These are phyloP conservation scores for Cruciata laevipes DNA, from an alignment of 257 asterid genomes.

Conservation along the genomic window DNA sequence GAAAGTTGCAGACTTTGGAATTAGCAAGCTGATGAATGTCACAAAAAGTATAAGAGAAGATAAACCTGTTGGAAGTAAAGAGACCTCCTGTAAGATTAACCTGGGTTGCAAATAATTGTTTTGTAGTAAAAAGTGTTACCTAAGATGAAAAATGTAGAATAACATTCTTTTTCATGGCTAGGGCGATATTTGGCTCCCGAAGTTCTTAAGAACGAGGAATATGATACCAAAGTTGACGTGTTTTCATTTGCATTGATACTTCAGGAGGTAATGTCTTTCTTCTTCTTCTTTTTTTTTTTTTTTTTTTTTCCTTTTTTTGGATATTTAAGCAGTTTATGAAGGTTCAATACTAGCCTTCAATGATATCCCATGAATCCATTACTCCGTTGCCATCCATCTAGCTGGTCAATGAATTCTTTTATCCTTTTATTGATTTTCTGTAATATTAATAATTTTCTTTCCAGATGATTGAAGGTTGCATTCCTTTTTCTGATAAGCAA, in stretches of 20 bases:
- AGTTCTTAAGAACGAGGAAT: constrained; percentile 73
- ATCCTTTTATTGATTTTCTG: not conserved
- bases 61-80: constrained; percentile 38
- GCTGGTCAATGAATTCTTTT: not conserved
- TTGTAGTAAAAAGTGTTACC: constrained; percentile 3
- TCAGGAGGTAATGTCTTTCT: constrained; percentile 87
- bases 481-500: constrained; percentile 52
- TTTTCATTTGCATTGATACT: constrained; percentile 82
- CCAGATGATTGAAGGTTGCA: constrained; percentile 86
- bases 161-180: constrained; percentile 15
- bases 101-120: not conserved
- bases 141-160: constrained; percentile 13
- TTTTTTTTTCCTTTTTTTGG: not conserved
- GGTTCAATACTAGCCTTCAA: too few relatives aligned
- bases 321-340: too few relatives aligned
- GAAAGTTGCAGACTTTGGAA: constrained; percentile 90
- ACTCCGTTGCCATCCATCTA: not conserved
- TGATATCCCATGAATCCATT: too few relatives aligned
- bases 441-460: not conserved
- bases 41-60: constrained; percentile 60
- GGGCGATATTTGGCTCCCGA: constrained; percentile 91
- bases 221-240: constrained; percentile 81
- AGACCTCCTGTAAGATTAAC: constrained; percentile 54
- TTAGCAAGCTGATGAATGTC: constrained; percentile 63
- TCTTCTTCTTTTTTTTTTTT: constrained; percentile 23